A percentile compares a stretch with the other conserved stretches of the same genome.
Conservation (phyloP, 495 filamentous ascomycete genomes). For the Haplographium delicatum region DNA sequence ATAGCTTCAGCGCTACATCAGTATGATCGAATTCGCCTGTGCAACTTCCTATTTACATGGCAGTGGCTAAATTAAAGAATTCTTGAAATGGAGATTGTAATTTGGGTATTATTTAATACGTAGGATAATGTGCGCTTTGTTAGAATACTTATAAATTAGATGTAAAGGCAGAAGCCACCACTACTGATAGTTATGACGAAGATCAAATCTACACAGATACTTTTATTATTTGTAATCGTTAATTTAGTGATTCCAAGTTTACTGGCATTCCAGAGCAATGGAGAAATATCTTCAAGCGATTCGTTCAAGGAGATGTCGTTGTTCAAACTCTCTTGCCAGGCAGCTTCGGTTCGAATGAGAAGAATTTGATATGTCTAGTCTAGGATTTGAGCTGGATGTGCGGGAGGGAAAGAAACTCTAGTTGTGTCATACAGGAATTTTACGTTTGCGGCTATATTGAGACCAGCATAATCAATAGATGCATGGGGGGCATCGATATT, state of each 20-base stretch:
- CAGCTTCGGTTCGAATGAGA: conserved; percentile 34
- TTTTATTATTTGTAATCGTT: conserved; percentile 41
- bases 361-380: conserved; percentile 37
- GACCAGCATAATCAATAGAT: conserved; percentile 39
- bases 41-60: no score
- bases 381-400: conserved; percentile 33
- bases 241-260: conserved; percentile 30
- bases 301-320: conserved; percentile 26
- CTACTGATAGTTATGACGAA: conserved; percentile 29
- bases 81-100: no score
- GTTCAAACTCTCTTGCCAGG: conserved; percentile 45
- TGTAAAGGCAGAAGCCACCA: conserved; percentile 42
- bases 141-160: conserved; percentile 60
- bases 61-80: background rate
- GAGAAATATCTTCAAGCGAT: conserved; percentile 29
- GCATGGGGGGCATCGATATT: conserved; percentile 26
- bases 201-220: conserved; percentile 54
- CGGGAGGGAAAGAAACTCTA: conserved; percentile 37
- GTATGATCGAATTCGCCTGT: conserved; percentile 43
- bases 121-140: conserved; percentile 49
- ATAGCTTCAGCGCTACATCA: conserved; percentile 48
- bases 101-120: no score
- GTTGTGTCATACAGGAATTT: conserved; percentile 31
- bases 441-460: conserved; percentile 30
- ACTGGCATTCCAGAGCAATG: conserved; percentile 42